Evolutionary conservation across 2,329 filamentous ascomycete genomes (phyloP).

Genomic region (Calonectria henricotiae): DNA sequence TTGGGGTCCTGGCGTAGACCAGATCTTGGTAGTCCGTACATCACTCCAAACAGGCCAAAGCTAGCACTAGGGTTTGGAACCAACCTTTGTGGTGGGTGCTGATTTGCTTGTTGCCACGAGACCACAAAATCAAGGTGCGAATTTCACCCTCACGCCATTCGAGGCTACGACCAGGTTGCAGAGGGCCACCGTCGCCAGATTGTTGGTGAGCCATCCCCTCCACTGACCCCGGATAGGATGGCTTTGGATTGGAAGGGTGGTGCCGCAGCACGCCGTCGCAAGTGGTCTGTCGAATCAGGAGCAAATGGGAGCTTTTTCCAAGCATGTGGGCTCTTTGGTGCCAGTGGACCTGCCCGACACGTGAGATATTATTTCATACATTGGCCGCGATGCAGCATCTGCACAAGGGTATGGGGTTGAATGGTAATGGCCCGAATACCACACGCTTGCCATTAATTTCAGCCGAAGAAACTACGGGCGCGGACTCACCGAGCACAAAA

Average conservation of each 20-base stretch:
- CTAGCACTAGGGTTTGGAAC: slow-evolving; percentile 41
- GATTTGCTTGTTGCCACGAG: slow-evolving; percentile 33
- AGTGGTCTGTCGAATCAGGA: slow-evolving; percentile 40
- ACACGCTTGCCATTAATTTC: slow-evolving; percentile 21
- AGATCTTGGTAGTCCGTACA: slow-evolving; percentile 43
- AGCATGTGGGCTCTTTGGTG: slow-evolving; percentile 47
- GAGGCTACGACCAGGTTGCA: slow-evolving; percentile 35
- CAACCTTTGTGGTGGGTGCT: slow-evolving; percentile 38
- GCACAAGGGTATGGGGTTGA: slow-evolving; percentile 24
- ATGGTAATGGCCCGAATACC: slow-evolving; percentile 27
- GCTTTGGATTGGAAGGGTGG: slow-evolving; percentile 43
- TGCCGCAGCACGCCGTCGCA: slow-evolving; percentile 52
- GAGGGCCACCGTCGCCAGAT: slow-evolving; percentile 42
- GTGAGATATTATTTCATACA: slow-evolving; percentile 55
- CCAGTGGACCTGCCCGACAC: slow-evolving; percentile 48
- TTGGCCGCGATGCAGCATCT: slow-evolving; percentile 43
- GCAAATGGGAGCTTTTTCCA: slow-evolving; percentile 55
- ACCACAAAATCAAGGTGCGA: slow-evolving; percentile 26
- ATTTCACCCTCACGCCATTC: slow-evolving; percentile 38
- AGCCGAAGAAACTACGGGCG: neutral
- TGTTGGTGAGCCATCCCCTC: slow-evolving; percentile 37
- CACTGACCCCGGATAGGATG: slow-evolving; percentile 42
- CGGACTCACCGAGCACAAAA: slow-evolving; percentile 20
- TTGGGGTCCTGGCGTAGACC: slow-evolving; percentile 30
- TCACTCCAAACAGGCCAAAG: slow-evolving; percentile 38